These are phyloP conservation scores for Carex littledalei DNA, from an alignment of 176 grass and related monocot species.

Conservation along the genomic window DNA sequence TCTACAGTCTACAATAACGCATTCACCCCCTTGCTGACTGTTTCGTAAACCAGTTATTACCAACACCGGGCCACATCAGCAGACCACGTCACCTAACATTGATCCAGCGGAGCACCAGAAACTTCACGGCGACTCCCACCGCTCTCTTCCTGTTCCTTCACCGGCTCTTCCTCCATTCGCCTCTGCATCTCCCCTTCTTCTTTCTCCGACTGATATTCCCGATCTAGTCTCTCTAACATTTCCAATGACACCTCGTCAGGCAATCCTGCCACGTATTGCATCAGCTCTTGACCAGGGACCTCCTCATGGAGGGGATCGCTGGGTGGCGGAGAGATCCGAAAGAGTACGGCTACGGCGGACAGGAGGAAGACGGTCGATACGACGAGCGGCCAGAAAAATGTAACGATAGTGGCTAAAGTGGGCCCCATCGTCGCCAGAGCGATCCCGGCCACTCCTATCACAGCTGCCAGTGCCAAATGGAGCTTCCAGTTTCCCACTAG, in stretches of 20 bases:
- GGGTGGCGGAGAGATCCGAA: slow-evolving; percentile 33
- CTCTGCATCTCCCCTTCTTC: not conserved
- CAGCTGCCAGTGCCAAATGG: slow-evolving; percentile 9
- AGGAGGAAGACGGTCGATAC: slow-evolving; percentile 39
- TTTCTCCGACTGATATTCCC: not conserved
- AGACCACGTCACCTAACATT: not conserved
- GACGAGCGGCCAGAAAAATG: slow-evolving; percentile 40
- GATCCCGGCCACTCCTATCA: not conserved
- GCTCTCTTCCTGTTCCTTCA: not conserved
- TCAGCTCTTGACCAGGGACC: slow-evolving; percentile 25
- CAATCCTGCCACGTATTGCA: slow-evolving; percentile 27
- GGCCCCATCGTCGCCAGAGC: slow-evolving; percentile 24
- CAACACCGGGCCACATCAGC: not conserved
- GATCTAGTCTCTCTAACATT: not conserved
- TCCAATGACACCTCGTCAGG: slow-evolving; percentile 18
- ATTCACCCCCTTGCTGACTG: not conserved
- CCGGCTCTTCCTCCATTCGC: not conserved
- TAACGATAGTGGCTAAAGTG: slow-evolving; percentile 21
- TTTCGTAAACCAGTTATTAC: not conserved
- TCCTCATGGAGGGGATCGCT: not conserved
- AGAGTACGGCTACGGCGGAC: slow-evolving; percentile 30
- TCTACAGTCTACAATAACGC: not conserved
- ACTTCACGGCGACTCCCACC: not conserved
- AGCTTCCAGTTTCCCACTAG: slow-evolving; percentile 16
- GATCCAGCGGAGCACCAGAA: not conserved